Conservation (phyloP, 441 rosid genomes). For the Pelargonium myrrhifolium region DNA sequence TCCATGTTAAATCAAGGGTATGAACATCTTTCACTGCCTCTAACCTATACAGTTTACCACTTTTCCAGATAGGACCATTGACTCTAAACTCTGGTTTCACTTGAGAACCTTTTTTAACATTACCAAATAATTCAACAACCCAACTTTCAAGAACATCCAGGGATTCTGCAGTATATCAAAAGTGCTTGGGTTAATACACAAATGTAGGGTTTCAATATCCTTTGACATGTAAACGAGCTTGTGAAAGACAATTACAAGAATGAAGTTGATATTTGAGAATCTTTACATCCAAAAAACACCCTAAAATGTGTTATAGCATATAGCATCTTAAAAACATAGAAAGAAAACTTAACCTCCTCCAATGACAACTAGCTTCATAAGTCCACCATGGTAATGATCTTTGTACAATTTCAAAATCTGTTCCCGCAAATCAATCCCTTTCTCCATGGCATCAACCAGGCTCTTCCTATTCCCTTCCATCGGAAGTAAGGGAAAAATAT, state of each 20-base stretch:
- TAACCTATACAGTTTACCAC: slow-evolving; percentile 70
- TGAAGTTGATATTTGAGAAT: slow-evolving; percentile 11
- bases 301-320: slow-evolving; percentile 1
- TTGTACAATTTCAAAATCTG: slow-evolving; percentile 56
- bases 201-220: neutral
- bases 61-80: slow-evolving; percentile 70
- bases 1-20: slow-evolving; percentile 78
- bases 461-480: slow-evolving; percentile 87
- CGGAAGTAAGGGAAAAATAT: slow-evolving; percentile 16
- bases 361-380: slow-evolving; percentile 92
- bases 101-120: slow-evolving; percentile 59
- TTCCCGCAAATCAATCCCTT: slow-evolving; percentile 74
- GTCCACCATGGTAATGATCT: slow-evolving; percentile 73
- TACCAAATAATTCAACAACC: slow-evolving; percentile 71
- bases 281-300: slow-evolving; percentile 1
- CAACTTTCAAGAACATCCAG: slow-evolving; percentile 81
- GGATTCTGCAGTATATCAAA: slow-evolving; percentile 51
- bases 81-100: slow-evolving; percentile 46
- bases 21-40: slow-evolving; percentile 91
- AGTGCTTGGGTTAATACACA: neutral
- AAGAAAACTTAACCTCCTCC: slow-evolving; percentile 68
- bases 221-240: neutral
- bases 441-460: slow-evolving; percentile 75
- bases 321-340: slow-evolving; percentile 15
- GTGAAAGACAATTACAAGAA: neutral